These are phyloP conservation scores for Setaria italica DNA, from an alignment of 202 grass and related monocot species.

Conservation along the genomic window DNA sequence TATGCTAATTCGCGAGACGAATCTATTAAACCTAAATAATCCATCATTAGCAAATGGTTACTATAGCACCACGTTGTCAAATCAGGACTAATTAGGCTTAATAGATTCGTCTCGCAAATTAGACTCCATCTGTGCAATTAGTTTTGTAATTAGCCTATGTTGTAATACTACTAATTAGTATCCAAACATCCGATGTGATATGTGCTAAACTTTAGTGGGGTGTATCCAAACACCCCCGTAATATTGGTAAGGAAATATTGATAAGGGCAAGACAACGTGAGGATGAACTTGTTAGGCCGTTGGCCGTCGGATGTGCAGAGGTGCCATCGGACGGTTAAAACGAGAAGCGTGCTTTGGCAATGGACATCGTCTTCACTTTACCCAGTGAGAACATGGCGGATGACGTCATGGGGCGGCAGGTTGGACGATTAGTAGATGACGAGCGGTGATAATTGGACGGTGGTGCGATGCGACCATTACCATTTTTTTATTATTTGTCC, in stretches of 20 bases:
- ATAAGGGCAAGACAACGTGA: not conserved
- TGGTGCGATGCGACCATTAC: conserved; percentile 39
- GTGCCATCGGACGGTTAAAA: not conserved
- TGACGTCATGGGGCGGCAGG: conserved; percentile 40
- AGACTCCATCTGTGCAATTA: too few relatives aligned
- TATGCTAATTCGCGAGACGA: too few relatives aligned
- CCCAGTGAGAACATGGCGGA: not conserved
- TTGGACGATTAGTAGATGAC: conserved; percentile 45
- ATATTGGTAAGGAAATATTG: not conserved
- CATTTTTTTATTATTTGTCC: not conserved
- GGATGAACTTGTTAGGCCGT: not conserved
- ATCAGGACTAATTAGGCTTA: too few relatives aligned
- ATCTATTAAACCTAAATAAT: too few relatives aligned
- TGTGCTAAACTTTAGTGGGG: too few relatives aligned
- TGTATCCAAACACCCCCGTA: too few relatives aligned
- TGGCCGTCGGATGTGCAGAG: not conserved
- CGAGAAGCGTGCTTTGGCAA: conserved; percentile 16
- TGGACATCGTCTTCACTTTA: not conserved
- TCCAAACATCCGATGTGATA: too few relatives aligned
- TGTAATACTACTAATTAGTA: too few relatives aligned
- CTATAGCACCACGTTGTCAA: too few relatives aligned
- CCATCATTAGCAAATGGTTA: too few relatives aligned
- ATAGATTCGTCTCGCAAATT: too few relatives aligned
- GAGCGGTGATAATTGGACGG: conserved; percentile 52
- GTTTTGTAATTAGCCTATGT: too few relatives aligned